Conservation (phyloP, 2,329 filamentous ascomycete genomes). For the Fusarium haematococcum region DNA sequence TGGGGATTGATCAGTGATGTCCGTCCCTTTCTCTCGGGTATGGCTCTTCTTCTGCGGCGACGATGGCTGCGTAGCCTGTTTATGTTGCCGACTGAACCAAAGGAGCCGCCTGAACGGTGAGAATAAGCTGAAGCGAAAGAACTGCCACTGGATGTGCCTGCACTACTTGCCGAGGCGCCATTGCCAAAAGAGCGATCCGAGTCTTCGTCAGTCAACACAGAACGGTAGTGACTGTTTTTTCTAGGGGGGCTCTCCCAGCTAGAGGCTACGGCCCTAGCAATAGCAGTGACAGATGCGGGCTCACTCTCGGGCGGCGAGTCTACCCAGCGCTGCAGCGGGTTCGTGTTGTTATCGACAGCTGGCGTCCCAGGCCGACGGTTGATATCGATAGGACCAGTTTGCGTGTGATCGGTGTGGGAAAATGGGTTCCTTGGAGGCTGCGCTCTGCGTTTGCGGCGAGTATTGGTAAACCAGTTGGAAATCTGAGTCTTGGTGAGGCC, state of each 20-base stretch:
- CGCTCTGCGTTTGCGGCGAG: neutral
- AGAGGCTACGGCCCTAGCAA: neutral
- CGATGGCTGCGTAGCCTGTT: neutral
- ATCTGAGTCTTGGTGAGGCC: neutral
- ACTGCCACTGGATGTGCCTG: neutral
- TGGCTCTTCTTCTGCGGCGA: neutral
- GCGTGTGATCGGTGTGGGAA: conserved; percentile 57
- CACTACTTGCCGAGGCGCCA: neutral
- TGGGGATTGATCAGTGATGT: neutral
- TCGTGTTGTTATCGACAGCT: neutral
- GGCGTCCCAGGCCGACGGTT: neutral
- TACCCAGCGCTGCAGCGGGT: neutral
- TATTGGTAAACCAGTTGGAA: neutral
- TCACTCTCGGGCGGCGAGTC: neutral
- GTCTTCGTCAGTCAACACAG: neutral
- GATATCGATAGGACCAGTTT: conserved; percentile 58
- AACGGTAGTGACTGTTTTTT: neutral
- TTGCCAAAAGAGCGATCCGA: neutral
- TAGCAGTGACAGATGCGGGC: neutral
- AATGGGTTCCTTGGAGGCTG: neutral
- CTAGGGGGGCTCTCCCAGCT: neutral
- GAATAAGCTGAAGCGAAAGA: neutral
- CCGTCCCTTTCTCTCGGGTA: neutral
- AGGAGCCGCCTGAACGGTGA: neutral
- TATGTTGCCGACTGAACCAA: neutral